Evolutionary conservation across 352 stramenopile species (phyloP), one percentile per base, ranked within the genome.

Genomic region (Phytopythium montanum): DNA sequence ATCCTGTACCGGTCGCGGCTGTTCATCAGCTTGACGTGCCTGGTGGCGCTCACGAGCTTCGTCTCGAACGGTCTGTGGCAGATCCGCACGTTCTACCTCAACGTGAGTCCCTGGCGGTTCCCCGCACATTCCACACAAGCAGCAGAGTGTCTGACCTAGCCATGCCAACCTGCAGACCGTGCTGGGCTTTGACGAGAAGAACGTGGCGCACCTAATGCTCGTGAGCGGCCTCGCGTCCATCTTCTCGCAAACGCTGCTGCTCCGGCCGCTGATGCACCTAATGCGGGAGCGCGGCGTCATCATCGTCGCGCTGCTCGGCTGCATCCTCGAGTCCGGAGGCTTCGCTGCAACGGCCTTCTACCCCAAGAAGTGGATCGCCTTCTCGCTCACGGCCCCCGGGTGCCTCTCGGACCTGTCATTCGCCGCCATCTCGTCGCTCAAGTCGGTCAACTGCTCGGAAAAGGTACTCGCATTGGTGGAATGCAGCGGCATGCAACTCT

Each of bases 61-160:
- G 77, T 86, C n/a, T 58, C 67, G 41, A 79, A 74, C 21, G 81
- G 79, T 9, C 62, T 82, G 48, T 79, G 67, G 39, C 79, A 89
- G 51, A 88, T 89, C 50, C 76, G 75, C 29, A 70, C 78, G 21
- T 93, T 88, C 66, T 91, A 81, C 61, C 68, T 93, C 16, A 93
- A 93, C 52, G 78, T 85, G 50, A 59, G 68, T 56, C 3, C 16
- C 19, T n/a, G 34, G 0, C 9, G 12, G 48, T 13, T 50, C 44
- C 16, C n/a, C 33, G 26, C 19, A 23, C 23, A 2, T 34, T 31
- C n/a, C 2, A 57, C 31, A 18, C 31, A 23, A 4, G n/a, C n/a
- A n/a, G n/a, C n/a, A n/a, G 28, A 1, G 42, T 10, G 29, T 51
- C 5, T 62, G 12, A 52, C 21, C 54, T 28, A 5, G 29, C 33